Conservation (phyloP, 164 flowering plant species). For the Stephania yunnanensis region DNA sequence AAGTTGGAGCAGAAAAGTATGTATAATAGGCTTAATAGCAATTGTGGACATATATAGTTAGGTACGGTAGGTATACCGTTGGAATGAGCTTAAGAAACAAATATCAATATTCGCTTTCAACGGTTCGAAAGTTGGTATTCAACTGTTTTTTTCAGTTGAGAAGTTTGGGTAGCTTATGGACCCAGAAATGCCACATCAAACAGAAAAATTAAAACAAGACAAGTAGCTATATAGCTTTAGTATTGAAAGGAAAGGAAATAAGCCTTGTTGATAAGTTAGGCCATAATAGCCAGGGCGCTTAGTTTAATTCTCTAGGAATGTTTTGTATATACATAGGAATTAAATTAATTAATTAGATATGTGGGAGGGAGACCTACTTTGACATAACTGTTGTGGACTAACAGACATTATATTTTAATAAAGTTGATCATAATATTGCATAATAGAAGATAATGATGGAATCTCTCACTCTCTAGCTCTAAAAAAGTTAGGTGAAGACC, state of each 20-base stretch:
- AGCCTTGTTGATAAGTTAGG: background rate
- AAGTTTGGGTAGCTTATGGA: conserved; percentile 24
- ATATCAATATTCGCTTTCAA: conserved; percentile 12
- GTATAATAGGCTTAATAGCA: background rate
- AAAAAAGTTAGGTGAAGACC: background rate
- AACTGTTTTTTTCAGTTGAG: conserved; percentile 31
- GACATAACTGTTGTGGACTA: background rate
- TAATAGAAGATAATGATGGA: background rate
- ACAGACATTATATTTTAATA: background rate
- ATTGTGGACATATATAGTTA: conserved; percentile 4
- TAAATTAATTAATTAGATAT: too few relatives aligned
- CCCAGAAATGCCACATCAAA: conserved; percentile 17
- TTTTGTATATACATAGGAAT: background rate
- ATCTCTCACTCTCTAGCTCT: background rate
- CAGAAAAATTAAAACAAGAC: background rate
- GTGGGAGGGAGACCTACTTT: background rate
- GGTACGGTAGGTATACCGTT: conserved; percentile 24
- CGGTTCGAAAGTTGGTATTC: conserved; percentile 21
- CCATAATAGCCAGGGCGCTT: background rate
- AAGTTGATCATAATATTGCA: background rate
- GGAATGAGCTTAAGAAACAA: conserved; percentile 20
- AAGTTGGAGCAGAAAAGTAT: background rate
- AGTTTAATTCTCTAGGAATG: background rate
- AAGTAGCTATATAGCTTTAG: background rate
- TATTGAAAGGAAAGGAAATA: background rate